Evolutionary conservation across 306 rosid genomes (phyloP).

Genomic region (Luffa acutangula): DNA sequence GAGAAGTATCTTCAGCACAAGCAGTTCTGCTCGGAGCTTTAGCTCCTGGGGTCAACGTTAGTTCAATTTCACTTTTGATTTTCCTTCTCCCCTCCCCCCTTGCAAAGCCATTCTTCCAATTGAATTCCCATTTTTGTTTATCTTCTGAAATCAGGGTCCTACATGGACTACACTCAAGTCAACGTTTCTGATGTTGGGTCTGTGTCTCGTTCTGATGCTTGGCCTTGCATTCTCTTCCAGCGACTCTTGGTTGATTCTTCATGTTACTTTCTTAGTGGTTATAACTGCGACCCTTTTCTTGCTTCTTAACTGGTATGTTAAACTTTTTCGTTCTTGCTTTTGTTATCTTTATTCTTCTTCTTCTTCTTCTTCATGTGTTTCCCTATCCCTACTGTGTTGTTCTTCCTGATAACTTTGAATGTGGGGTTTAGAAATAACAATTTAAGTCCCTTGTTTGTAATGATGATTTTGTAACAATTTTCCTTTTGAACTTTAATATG

Average conservation of each 20-base stretch:
- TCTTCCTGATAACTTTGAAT: not conserved
- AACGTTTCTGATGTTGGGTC: constrained; percentile 59
- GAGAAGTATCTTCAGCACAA: constrained; percentile 52
- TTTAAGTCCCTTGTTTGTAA: not conserved
- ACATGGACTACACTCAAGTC: constrained; percentile 73
- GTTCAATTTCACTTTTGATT: constrained; percentile 10
- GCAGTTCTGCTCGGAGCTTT: constrained; percentile 85
- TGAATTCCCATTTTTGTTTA: not conserved
- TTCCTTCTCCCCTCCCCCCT: not conserved
- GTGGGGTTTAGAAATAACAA: not conserved
- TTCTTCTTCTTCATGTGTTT: not conserved
- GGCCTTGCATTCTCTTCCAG: constrained; percentile 77
- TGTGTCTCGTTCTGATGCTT: constrained; percentile 64
- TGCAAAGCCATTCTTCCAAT: not conserved
- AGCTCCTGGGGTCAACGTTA: constrained; percentile 85
- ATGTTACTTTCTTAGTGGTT: constrained; percentile 62
- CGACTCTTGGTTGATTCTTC: constrained; percentile 68
- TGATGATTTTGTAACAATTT: not conserved
- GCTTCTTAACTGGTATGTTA: constrained; percentile 74
- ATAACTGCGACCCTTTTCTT: constrained; percentile 59
- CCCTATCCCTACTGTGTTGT: not conserved
- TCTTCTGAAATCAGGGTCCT: constrained; percentile 42
- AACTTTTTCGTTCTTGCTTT: not conserved
- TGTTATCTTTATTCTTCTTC: not conserved
- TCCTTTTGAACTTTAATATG: not conserved